Conservation (phyloP, 805 yeast species). For the Pachysolen tannophilus region DNA sequence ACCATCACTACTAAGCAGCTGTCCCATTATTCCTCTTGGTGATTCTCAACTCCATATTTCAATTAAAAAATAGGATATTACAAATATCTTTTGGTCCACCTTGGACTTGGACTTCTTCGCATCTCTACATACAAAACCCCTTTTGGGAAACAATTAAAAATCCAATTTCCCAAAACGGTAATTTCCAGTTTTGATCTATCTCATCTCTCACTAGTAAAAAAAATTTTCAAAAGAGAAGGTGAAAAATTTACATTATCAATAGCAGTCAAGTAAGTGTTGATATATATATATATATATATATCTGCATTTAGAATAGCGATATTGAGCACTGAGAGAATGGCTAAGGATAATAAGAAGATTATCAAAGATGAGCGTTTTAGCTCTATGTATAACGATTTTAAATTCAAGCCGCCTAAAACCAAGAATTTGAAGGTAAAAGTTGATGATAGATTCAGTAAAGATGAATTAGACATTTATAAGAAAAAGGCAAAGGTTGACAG, state of each 20-base stretch:
- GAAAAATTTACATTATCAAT: too few relatives aligned
- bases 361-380: constrained; percentile 46
- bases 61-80: constrained; percentile 13
- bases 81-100: background rate
- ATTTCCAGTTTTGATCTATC: too few relatives aligned
- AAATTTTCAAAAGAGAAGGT: too few relatives aligned
- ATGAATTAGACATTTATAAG: constrained; percentile 48
- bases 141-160: too few relatives aligned
- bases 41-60: too few relatives aligned
- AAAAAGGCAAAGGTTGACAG: constrained; percentile 66
- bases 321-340: constrained; percentile 10
- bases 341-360: constrained; percentile 6
- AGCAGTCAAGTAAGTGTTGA: too few relatives aligned
- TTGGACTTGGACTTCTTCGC: too few relatives aligned
- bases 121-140: too few relatives aligned
- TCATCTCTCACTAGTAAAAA: too few relatives aligned
- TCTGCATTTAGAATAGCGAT: background rate
- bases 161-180: too few relatives aligned
- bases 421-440: constrained; percentile 67
- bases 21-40: constrained; percentile 5
- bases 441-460: constrained; percentile 75
- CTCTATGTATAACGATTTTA: constrained; percentile 76
- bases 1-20: constrained; percentile 1
- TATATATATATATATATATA: too few relatives aligned
- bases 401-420: constrained; percentile 69